These are phyloP conservation scores for Cynanchum wilfordii DNA, from an alignment of 257 asterid genomes.

Conservation along the genomic window DNA sequence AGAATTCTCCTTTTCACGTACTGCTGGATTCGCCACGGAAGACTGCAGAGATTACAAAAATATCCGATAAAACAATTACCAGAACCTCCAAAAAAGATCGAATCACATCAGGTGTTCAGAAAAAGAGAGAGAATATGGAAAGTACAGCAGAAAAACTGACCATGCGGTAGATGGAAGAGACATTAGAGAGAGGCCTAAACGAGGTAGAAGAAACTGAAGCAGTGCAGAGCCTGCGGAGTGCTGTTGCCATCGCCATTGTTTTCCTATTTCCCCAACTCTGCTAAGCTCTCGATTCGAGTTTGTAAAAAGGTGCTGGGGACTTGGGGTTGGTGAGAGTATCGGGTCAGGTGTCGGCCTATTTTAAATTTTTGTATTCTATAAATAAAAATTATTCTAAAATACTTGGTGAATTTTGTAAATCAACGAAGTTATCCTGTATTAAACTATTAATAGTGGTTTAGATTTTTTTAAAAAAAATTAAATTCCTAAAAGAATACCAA, in stretches of 20 bases:
- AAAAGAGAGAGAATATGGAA: not conserved
- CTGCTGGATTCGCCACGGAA: conserved; percentile 54
- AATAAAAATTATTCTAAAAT: not conserved
- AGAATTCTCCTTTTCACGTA: conserved; percentile 40
- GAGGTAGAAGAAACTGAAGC: conserved; percentile 30
- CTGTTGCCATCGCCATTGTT: conserved; percentile 45
- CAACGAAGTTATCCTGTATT: too few species aligned
- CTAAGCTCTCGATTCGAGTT: not conserved
- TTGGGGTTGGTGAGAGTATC: not conserved
- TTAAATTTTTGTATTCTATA: not conserved
- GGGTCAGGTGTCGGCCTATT: not conserved
- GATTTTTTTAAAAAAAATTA: too few species aligned
- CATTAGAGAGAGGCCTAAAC: conserved; percentile 26
- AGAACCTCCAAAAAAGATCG: conserved; percentile 7
- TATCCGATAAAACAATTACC: not conserved
- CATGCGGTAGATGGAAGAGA: conserved; percentile 43
- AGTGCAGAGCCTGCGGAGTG: conserved; percentile 55
- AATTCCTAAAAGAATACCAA: too few species aligned
- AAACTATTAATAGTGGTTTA: too few species aligned
- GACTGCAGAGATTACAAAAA: conserved; percentile 38
- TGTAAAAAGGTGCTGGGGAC: not conserved
- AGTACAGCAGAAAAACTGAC: conserved; percentile 18
- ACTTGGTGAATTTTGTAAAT: too few species aligned
- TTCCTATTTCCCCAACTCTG: not conserved
- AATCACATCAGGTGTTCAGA: not conserved